Evolutionary conservation across 495 filamentous ascomycete species (phyloP).

Genomic region (Penicillium angulare): DNA sequence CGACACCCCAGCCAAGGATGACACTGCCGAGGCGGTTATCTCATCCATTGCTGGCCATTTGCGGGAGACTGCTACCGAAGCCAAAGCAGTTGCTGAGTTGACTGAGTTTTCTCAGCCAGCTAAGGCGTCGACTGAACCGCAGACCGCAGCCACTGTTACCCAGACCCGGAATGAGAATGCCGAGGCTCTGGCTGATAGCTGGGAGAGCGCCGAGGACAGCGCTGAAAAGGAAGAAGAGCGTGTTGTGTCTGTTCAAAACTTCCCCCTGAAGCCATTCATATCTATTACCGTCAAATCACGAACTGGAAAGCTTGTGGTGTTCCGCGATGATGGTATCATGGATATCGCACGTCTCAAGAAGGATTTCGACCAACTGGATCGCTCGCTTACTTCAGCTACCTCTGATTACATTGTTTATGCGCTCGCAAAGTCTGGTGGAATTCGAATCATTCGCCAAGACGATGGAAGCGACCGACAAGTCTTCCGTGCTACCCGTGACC

Average conservation of each 20-base stretch:
- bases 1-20: conserved; percentile 29
- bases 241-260: conserved; percentile 80
- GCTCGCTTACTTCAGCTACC: conserved; percentile 86
- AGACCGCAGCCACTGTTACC: not conserved
- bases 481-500: conserved; percentile 82
- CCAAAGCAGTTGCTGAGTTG: conserved; percentile 25
- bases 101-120: conserved; percentile 13
- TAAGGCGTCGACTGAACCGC: conserved; percentile 55
- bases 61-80: conserved; percentile 32
- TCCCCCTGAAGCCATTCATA: conserved; percentile 94
- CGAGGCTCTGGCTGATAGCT: conserved; percentile 61
- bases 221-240: conserved; percentile 64
- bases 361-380: conserved; percentile 95
- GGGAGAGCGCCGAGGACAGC: conserved; percentile 80
- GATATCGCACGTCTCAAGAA: conserved; percentile 93
- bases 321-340: conserved; percentile 71
- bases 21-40: conserved; percentile 31
- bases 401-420: conserved; percentile 91
- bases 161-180: not conserved
- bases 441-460: conserved; percentile 90
- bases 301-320: conserved; percentile 44
- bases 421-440: conserved; percentile 84
- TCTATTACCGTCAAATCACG: conserved; percentile 58
- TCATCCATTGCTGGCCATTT: conserved; percentile 34
- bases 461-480: conserved; percentile 86